These are phyloP conservation scores for Saccharomycopsis oosterbeekiorum DNA, from an alignment of 805 yeast species.

Conservation along the genomic window DNA sequence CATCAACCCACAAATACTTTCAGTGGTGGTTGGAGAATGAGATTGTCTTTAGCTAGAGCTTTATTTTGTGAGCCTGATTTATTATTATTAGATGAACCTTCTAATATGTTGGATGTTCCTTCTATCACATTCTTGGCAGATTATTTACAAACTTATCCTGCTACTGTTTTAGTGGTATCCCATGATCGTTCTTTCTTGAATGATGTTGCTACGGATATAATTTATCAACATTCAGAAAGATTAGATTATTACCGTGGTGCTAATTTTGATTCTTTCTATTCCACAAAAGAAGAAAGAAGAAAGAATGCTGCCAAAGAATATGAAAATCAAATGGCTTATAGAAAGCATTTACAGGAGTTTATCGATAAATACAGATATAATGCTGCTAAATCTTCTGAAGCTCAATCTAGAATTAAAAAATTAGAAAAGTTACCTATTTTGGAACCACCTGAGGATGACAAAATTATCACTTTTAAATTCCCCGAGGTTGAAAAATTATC, in stretches of 20 bases:
- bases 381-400: slow-evolving; percentile 96
- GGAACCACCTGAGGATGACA: slow-evolving; percentile 93
- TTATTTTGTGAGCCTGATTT: slow-evolving; percentile 95
- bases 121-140: slow-evolving; percentile 89
- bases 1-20: slow-evolving; percentile 75
- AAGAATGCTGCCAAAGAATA: slow-evolving; percentile 91
- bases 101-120: slow-evolving; percentile 99
- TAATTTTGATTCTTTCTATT: slow-evolving; percentile 85
- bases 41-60: slow-evolving; percentile 95
- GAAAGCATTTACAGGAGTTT: slow-evolving; percentile 87
- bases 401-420: slow-evolving; percentile 95
- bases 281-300: slow-evolving; percentile 90
- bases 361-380: slow-evolving; percentile 95
- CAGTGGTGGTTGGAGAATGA: slow-evolving; percentile 99
- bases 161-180: slow-evolving; percentile 91
- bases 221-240: slow-evolving; percentile 95
- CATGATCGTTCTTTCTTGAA: slow-evolving; percentile 96
- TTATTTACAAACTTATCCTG: slow-evolving; percentile 80
- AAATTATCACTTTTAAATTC: slow-evolving; percentile 73
- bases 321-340: slow-evolving; percentile 92
- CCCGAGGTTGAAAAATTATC: slow-evolving; percentile 92
- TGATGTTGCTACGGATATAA: slow-evolving; percentile 97
- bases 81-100: slow-evolving; percentile 92
- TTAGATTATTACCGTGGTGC: slow-evolving; percentile 92
- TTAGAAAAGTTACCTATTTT: slow-evolving; percentile 87